These are phyloP conservation scores for Rhodotorula paludigena DNA, from an alignment of 768 basidiomycete genomes.

Conservation along the genomic window DNA sequence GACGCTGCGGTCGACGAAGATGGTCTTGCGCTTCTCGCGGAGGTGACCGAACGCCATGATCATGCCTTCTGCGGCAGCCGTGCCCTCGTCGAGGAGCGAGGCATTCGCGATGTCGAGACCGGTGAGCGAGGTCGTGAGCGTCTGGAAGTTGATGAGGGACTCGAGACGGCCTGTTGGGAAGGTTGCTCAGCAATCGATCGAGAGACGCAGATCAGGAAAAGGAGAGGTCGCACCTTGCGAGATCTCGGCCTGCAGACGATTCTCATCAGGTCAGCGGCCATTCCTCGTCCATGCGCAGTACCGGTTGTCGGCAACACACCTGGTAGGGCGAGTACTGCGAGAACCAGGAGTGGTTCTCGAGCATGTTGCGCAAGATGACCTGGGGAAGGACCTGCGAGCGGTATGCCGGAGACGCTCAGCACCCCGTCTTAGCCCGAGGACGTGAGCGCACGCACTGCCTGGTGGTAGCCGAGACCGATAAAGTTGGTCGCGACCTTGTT, in stretches of 20 bases:
- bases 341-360: conserved; percentile 96
- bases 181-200: neutral
- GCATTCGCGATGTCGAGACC: conserved; percentile 94
- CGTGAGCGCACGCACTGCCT: conserved; percentile 52
- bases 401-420: neutral
- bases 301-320: neutral
- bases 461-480: conserved; percentile 84
- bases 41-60: conserved; percentile 73
- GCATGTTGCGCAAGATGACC: conserved; percentile 42
- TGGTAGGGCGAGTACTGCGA: conserved; percentile 52
- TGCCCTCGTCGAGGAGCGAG: conserved; percentile 77
- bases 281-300: conserved; percentile 53
- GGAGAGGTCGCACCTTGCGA: conserved; percentile 73
- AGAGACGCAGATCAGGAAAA: neutral
- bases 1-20: conserved; percentile 77
- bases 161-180: conserved; percentile 72
- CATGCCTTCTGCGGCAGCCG: conserved; percentile 55
- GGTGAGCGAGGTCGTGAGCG: conserved; percentile 90
- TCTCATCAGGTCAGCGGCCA: too few relatives aligned
- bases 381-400: conserved; percentile 32
- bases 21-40: conserved; percentile 68
- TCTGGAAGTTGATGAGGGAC: conserved; percentile 93
- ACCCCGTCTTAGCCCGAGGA: neutral
- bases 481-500: conserved; percentile 85
- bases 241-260: conserved; percentile 94